These are phyloP conservation scores for Syzygium oleosum DNA, from an alignment of 345 rosid species.

Conservation along the genomic window DNA sequence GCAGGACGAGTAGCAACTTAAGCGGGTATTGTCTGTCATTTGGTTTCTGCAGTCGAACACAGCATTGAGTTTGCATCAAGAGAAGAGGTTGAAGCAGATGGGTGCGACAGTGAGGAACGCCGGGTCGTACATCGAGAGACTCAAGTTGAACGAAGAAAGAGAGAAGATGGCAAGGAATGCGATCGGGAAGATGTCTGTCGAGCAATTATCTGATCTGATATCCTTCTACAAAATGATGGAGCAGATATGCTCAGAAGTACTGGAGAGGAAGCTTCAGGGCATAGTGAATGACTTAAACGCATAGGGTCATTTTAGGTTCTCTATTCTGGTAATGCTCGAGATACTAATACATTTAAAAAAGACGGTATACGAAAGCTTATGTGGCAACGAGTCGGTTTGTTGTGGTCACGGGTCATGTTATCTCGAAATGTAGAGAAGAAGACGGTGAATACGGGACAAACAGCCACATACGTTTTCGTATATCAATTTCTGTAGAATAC, in stretches of 20 bases:
- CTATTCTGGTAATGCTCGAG: neutral
- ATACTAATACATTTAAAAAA: fast-evolving
- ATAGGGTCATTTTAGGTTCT: neutral
- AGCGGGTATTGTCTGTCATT: neutral
- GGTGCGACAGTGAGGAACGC: slow-evolving; percentile 91
- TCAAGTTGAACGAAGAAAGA: slow-evolving; percentile 57
- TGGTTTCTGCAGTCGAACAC: slow-evolving; percentile 49
- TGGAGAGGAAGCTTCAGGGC: slow-evolving; percentile 47
- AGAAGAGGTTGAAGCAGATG: slow-evolving; percentile 82
- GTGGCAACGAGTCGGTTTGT: neutral
- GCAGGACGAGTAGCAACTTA: neutral
- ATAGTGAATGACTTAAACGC: slow-evolving; percentile 18
- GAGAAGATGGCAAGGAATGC: slow-evolving; percentile 52
- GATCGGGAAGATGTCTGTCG: slow-evolving; percentile 66
- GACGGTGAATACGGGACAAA: neutral
- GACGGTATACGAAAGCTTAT: neutral
- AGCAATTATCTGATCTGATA: slow-evolving; percentile 62
- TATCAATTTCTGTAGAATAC: neutral
- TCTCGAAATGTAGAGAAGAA: neutral
- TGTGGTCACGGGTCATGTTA: neutral
- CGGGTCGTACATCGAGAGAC: slow-evolving; percentile 42
- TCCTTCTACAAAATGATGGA: slow-evolving; percentile 81
- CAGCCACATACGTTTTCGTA: neutral
- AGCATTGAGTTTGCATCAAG: slow-evolving; percentile 61
- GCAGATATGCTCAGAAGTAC: slow-evolving; percentile 61